Evolutionary conservation across 2,329 filamentous ascomycete species (phyloP), one percentile per base, ranked within the genome.

Genomic region (Fusarium austroafricanum): DNA sequence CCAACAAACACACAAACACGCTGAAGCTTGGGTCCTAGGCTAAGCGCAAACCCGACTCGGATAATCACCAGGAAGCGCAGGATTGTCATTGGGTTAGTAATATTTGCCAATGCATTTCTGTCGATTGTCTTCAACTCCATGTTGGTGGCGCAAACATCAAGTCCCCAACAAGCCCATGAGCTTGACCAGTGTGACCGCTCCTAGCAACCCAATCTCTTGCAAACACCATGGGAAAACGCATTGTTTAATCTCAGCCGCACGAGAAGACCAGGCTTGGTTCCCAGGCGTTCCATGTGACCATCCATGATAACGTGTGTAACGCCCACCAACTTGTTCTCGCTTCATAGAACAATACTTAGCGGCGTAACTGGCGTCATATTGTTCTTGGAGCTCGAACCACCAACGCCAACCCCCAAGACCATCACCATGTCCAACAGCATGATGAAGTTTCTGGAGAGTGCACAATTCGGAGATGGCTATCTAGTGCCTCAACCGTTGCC

Each of bases 291-390:
- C 18, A 44, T 20, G 12, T 15, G 43, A 17, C 40, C 35, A 46
- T 14, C 35, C 15, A n/a, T 5, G 18, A 31, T 6, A 35, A 12
- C 26, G 5, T 20, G 15, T 10, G 17, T 8, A 28, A 11, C 39
- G 29, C 18, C 23, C 18, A 26, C 12, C 17, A 20, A 18, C 29
- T 18, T 33, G 60, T 43, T 35, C 29, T 40, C 14, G 26, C 31
- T 39, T 59, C 37, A 3, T 43, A 2, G 45, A 46, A 64, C 61
- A 64, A 64, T 64, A 50, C 20, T 47, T 59, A 59, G 61, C 20
- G 21, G 21, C 21, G 21, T 6, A 23, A 23, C 21, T 10, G 60
- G 29, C 40, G 20, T 65, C 39, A 35, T n/a, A 65, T 64, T 64
- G 61, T 65, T 53, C 20, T 29, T 54, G 35, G 23, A 47, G 26